Conservation (phyloP, 2,329 filamentous ascomycete genomes). For the Colletotrichum tropicale region DNA sequence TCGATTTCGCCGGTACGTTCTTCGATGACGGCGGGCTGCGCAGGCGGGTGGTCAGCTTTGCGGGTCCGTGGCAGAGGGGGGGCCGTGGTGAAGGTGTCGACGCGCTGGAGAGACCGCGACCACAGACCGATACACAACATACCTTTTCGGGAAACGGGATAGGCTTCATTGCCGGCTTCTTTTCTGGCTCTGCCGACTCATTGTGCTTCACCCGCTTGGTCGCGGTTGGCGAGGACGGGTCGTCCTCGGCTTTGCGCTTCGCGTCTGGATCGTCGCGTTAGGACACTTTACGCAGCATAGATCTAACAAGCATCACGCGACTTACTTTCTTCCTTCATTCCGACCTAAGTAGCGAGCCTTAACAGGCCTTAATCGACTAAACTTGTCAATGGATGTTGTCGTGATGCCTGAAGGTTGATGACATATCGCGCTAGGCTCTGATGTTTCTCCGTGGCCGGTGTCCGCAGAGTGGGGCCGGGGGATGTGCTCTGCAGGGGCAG, state of each 20-base stretch:
- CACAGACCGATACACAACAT: slow-evolving; percentile 20
- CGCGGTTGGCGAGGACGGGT: slow-evolving; percentile 64
- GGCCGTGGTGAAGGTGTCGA: neutral
- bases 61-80: neutral
- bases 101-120: neutral
- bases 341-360: slow-evolving; percentile 1
- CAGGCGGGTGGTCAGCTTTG: slow-evolving; percentile 19
- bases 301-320: neutral
- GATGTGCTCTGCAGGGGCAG: slow-evolving; percentile 32
- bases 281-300: neutral
- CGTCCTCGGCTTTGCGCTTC: slow-evolving; percentile 77
- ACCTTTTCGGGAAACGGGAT: slow-evolving; percentile 93
- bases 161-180: slow-evolving; percentile 61
- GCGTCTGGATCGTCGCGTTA: slow-evolving; percentile 28
- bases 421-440: slow-evolving; percentile 18
- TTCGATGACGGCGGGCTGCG: slow-evolving; percentile 84
- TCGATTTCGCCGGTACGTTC: slow-evolving; percentile 95
- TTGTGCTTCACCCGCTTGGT: slow-evolving; percentile 68
- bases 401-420: slow-evolving; percentile 12
- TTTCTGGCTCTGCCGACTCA: slow-evolving; percentile 49
- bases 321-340: slow-evolving; percentile 47
- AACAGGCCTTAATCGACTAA: slow-evolving; percentile 3
- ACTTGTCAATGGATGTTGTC: slow-evolving; percentile 1
- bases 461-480: neutral
- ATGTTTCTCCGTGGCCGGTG: slow-evolving; percentile 16